A percentile compares a stretch with the other conserved stretches of the same genome.
phyloP scores from a whole-genome alignment of 352 stramenopile genomes.

The Thraustotheca clavata region DNA sequence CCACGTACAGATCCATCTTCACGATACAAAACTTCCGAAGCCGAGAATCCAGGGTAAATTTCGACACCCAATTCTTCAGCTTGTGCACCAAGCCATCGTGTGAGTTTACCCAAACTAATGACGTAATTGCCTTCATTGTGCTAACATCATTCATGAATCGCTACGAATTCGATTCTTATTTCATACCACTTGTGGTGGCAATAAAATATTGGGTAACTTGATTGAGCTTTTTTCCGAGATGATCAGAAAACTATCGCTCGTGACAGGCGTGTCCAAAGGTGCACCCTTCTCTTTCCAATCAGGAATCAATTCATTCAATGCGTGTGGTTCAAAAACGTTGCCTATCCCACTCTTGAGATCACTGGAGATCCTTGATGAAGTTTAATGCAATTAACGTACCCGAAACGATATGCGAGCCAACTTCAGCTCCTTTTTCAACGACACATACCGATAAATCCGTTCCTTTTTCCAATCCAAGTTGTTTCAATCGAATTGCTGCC shows the following conservation, averaged over 20 bases:
- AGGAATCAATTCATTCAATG: slow-evolving; percentile 95
- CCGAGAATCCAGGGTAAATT: slow-evolving; percentile 98
- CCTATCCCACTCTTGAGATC: slow-evolving; percentile 29
- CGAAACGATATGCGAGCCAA: slow-evolving; percentile 98
- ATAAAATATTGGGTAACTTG: slow-evolving; percentile 86
- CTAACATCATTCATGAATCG: slow-evolving; percentile 32
- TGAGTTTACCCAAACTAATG: slow-evolving; percentile 94
- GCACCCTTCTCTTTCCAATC: slow-evolving; percentile 89
- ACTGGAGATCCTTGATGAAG: neutral
- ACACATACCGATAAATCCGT: slow-evolving; percentile 94
- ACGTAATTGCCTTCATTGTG: slow-evolving; percentile 99
- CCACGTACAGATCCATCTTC: slow-evolving; percentile 81
- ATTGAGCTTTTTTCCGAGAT: slow-evolving; percentile 84
- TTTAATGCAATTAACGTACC: slow-evolving; percentile 28
- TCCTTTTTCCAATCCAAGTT: slow-evolving; percentile 90
- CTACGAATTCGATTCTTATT: neutral
- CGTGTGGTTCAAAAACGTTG: slow-evolving; percentile 98
- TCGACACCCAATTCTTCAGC: slow-evolving; percentile 97
- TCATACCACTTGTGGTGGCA: slow-evolving; percentile 86
- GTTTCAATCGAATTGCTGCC: slow-evolving; percentile 97
- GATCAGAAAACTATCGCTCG: slow-evolving; percentile 91
- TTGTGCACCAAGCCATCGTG: slow-evolving; percentile 93
- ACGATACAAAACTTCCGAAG: slow-evolving; percentile 86
- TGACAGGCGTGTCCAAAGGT: slow-evolving; percentile 89
- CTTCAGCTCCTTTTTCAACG: slow-evolving; percentile 93